phyloP scores from a whole-genome alignment of 2,329 filamentous ascomycete species.

The Elsinoe australis region DNA sequence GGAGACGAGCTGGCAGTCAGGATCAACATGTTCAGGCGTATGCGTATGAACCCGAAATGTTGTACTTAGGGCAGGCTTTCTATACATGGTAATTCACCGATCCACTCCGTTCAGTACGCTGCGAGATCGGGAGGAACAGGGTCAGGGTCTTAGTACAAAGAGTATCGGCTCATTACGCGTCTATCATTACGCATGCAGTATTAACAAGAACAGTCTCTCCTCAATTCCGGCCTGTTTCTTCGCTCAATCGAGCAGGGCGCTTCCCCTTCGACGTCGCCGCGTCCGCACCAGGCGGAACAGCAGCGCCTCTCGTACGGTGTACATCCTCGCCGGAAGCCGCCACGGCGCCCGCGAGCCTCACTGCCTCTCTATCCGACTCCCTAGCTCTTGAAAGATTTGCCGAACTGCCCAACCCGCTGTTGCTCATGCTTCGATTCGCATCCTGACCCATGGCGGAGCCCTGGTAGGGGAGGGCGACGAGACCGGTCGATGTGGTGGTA shows the following conservation, averaged over 20 bases:
- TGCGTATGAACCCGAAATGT: no score
- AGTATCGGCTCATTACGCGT: no score
- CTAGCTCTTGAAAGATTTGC: conserved; percentile 17
- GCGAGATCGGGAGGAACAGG: no score
- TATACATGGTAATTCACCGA: no score
- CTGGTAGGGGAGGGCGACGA: conserved; percentile 8
- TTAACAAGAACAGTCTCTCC: neutral
- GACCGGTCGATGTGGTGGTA: conserved; percentile 6
- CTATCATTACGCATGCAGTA: neutral
- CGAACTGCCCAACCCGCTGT: conserved; percentile 8
- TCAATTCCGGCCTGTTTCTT: conserved; percentile 1
- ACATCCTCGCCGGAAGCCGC: conserved; percentile 4
- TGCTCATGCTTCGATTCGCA: neutral
- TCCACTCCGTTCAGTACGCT: no score
- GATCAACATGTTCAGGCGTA: no score
- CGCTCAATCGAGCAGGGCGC: neutral
- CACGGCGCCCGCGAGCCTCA: conserved; percentile 1
- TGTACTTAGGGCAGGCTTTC: no score
- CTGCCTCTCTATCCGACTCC: conserved; percentile 15
- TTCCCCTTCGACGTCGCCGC: neutral
- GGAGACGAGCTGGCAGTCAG: no score
- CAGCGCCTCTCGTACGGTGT: neutral
- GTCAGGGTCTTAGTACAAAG: no score
- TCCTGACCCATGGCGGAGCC: neutral
- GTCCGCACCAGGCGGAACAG: neutral